Evolutionary conservation across 108 stramenopile species (phyloP).

Genomic region (Nannochloropsis salina): DNA sequence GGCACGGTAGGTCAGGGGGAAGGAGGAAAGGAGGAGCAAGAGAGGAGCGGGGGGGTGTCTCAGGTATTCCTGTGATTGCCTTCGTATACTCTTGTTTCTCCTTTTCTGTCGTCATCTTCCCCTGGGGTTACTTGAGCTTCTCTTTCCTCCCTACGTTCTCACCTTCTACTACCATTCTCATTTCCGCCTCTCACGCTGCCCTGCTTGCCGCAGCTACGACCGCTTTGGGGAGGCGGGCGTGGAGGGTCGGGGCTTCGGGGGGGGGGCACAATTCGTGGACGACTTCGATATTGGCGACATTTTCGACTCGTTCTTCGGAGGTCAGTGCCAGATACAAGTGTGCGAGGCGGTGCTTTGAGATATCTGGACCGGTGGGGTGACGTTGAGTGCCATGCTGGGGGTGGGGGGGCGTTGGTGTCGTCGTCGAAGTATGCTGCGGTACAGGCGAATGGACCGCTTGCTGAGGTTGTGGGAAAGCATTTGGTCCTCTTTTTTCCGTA

Average conservation of each 20-base stretch:
- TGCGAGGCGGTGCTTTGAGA: constrained; percentile 49
- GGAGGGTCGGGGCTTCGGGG: constrained; percentile 25
- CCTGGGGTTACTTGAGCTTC: neutral
- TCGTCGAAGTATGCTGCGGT: constrained; percentile 23
- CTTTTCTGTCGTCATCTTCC: neutral
- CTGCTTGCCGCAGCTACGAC: constrained; percentile 30
- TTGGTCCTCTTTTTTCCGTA: neutral
- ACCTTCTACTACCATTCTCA: neutral
- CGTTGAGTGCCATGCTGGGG: constrained; percentile 55
- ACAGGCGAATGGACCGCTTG: constrained; percentile 13
- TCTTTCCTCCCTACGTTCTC: neutral
- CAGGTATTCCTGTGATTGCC: neutral
- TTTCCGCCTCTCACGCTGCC: neutral
- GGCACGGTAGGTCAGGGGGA: neutral
- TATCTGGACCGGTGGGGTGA: constrained; percentile 46
- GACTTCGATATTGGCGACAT: constrained; percentile 92
- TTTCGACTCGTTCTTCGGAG: constrained; percentile 89
- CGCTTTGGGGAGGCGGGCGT: constrained; percentile 46
- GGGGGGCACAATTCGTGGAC: constrained; percentile 59
- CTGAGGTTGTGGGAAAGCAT: neutral
- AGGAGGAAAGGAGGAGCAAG: neutral
- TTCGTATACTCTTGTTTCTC: neutral
- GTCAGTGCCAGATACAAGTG: constrained; percentile 54
- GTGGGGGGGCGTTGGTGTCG: constrained; percentile 52
- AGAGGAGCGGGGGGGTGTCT: neutral